phyloP scores from a whole-genome alignment of 228 moss, liverwort and hornwort species.

The Sphagnum fallax region DNA sequence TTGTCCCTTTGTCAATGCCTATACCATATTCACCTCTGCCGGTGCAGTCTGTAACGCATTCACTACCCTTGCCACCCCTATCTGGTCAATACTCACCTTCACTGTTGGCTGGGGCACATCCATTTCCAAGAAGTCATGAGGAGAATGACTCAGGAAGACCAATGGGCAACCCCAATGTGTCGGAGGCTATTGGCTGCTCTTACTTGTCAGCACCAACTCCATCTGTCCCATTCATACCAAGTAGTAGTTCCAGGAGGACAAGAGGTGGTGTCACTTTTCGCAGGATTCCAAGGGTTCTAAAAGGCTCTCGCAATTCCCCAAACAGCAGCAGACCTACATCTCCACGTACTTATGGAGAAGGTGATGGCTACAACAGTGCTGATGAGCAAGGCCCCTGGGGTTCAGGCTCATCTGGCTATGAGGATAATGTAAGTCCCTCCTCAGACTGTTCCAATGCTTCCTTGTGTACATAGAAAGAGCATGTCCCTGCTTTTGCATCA shows the following conservation, averaged over 20 bases:
- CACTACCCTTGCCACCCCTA: not conserved
- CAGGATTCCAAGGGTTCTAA: constrained; percentile 50
- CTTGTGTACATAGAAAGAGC: too few species aligned
- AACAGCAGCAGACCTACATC: constrained; percentile 81
- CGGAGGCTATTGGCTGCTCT: constrained; percentile 61
- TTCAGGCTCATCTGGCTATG: constrained; percentile 68
- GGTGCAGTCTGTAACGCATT: not conserved
- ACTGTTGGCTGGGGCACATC: constrained; percentile 16
- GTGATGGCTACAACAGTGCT: constrained; percentile 92
- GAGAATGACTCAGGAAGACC: constrained; percentile 43
- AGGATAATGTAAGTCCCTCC: constrained; percentile 52
- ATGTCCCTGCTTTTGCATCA: too few species aligned
- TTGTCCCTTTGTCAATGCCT: constrained; percentile 15
- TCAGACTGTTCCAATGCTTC: too few species aligned
- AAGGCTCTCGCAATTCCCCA: constrained; percentile 72
- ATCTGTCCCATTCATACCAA: constrained; percentile 30
- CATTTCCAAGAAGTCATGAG: constrained; percentile 25
- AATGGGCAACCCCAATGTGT: constrained; percentile 14
- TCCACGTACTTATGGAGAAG: constrained; percentile 81
- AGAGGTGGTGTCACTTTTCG: constrained; percentile 56
- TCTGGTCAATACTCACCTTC: constrained; percentile 1
- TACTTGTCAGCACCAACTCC: constrained; percentile 33
- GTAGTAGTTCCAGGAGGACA: constrained; percentile 55
- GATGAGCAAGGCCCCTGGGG: constrained; percentile 90
- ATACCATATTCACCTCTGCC: constrained; percentile 18